Base-by-base conservation (phyloP, 495 filamentous ascomycete genomes). In the Aspergillus carlsbadensis region DNA sequence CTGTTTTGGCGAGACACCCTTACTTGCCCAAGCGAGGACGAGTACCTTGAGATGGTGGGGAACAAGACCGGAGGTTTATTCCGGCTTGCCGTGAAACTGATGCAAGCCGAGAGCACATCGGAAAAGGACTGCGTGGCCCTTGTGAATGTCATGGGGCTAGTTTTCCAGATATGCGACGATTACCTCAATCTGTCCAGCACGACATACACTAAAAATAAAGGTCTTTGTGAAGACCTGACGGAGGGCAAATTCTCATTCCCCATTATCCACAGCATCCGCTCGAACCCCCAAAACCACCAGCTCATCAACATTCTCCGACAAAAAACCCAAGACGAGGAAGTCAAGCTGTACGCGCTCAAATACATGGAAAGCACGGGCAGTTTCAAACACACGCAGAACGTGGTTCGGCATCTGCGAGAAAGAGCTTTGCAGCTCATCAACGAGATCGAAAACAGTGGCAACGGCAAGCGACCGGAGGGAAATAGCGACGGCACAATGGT, bases 211-310 rank as follows among this genome's bases (percentile, higher is more conserved):
- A 75, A 85, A 44, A 93, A 94, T 63, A 98, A 98, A 77, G 95
- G 94, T 53, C 84, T 96, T 58, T 96, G 90, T 70, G 94, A 98
- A 77, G 94, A 98, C 69, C 73, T 98, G 58, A 97, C 93, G 0
- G 94, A 98, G 75, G 94, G 94, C 39, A 98, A 98, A 81, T 98
- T 98, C 77, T 92, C 88, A 22, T 98, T 96, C 67, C 93, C 93
- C 6, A 89, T 98, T 62, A 97, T 98, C 57, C 93, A 98, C 72
- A 87, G 88, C 68, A 95, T 98, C 59, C 89, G 92, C 59, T 76
- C 86, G 31, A 82, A 92, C 67, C 89, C 90, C 4, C 72, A 72
- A 8, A 92, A 96, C 65, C 81, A 87, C 26, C 88, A 93, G 66
- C 80, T 98, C 42, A 76, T 96, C 57, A 96, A 94, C 62, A 98